phyloP scores from a whole-genome alignment of 495 filamentous ascomycete species.

The Amphirosellinia nigrospora region DNA sequence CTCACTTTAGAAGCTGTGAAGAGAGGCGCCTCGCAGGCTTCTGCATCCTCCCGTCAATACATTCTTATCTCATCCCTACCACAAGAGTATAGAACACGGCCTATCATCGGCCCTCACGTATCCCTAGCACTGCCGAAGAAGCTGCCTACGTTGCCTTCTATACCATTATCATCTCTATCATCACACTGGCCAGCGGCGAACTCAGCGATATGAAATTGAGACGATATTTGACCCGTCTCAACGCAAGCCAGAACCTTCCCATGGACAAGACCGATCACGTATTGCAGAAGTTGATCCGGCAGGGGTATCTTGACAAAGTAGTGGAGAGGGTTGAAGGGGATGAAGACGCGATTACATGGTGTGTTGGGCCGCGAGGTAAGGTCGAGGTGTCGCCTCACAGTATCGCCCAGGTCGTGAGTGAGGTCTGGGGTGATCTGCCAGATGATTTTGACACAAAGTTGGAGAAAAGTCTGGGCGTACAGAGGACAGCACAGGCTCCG shows the following conservation, averaged over 20 bases:
- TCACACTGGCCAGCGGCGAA: conserved; percentile 69
- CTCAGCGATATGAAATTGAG: conserved; percentile 75
- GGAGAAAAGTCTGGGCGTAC: conserved; percentile 58
- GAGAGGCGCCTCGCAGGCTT: conserved; percentile 46
- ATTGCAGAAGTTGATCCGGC: conserved; percentile 74
- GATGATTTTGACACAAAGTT: conserved; percentile 61
- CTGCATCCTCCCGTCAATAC: conserved; percentile 70
- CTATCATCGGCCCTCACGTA: conserved; percentile 72
- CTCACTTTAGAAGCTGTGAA: conserved; percentile 38
- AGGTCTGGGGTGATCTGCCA: conserved; percentile 58
- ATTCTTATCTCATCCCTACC: conserved; percentile 77
- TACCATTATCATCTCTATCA: conserved; percentile 76
- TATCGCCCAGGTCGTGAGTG: conserved; percentile 71
- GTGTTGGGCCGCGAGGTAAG: conserved; percentile 83
- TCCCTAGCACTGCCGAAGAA: conserved; percentile 69
- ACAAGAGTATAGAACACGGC: conserved; percentile 62
- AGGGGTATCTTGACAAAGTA: conserved; percentile 82
- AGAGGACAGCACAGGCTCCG: conserved; percentile 31
- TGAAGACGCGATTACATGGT: conserved; percentile 78
- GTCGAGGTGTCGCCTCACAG: conserved; percentile 79
- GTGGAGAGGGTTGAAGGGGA: conserved; percentile 64
- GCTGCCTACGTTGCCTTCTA: conserved; percentile 80
- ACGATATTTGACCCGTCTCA: conserved; percentile 75
- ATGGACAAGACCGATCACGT: conserved; percentile 78
- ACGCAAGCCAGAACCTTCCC: conserved; percentile 76